These are phyloP conservation scores for Penicillium brasilianum DNA, from an alignment of 2,329 filamentous ascomycete genomes.

Conservation along the genomic window DNA sequence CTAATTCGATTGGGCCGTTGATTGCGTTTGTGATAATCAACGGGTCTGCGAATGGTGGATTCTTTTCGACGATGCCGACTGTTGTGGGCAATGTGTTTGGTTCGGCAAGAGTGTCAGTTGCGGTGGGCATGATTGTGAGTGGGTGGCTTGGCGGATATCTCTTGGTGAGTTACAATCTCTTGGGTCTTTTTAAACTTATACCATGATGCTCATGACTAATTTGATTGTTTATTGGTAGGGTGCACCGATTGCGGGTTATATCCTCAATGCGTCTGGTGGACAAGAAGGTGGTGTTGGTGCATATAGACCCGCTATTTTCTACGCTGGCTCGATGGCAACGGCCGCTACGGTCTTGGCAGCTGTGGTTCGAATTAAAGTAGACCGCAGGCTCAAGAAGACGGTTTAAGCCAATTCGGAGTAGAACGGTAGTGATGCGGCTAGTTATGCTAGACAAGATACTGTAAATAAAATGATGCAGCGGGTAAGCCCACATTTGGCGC, in stretches of 20 bases:
- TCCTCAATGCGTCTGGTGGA: constrained; percentile 62
- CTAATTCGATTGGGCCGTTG: constrained; percentile 59
- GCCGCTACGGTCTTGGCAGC: constrained; percentile 44
- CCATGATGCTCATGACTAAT: background rate
- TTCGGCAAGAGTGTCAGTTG: constrained; percentile 58
- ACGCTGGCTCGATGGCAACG: constrained; percentile 61
- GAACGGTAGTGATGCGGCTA: background rate
- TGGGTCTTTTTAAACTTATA: constrained; percentile 3
- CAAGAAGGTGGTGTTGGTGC: constrained; percentile 56
- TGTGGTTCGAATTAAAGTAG: constrained; percentile 25
- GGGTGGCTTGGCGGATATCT: constrained; percentile 67
- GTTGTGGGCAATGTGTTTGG: constrained; percentile 66
- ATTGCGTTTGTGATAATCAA: constrained; percentile 65
- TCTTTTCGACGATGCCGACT: constrained; percentile 68
- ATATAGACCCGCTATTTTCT: constrained; percentile 66
- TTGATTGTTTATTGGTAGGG: constrained; percentile 42
- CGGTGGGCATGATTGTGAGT: constrained; percentile 66
- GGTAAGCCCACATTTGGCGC: background rate
- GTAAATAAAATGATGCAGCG: background rate
- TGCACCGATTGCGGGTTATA: constrained; percentile 64
- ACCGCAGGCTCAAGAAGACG: constrained; percentile 26
- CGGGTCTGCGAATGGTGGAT: constrained; percentile 65
- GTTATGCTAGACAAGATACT: background rate
- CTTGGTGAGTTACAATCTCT: constrained; percentile 50
- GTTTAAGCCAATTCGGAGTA: constrained; percentile 8